phyloP scores from a whole-genome alignment of 768 basidiomycete species.

The Gymnopilus dilepis region DNA sequence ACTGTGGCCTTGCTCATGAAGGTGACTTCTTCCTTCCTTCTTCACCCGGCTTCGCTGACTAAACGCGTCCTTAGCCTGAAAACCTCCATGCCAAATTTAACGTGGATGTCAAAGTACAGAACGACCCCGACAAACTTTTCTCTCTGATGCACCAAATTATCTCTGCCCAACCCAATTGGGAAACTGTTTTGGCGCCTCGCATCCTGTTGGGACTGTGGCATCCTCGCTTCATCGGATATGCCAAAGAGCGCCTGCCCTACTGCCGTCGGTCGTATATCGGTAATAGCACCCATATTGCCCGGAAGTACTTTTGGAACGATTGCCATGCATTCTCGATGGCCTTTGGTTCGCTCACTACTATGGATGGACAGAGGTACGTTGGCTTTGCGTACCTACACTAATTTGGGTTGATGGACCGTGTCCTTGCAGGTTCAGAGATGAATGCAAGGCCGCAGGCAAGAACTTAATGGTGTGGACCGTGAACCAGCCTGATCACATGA shows the following conservation, averaged over 20 bases:
- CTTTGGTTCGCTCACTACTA: conserved; percentile 72
- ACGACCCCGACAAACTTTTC: conserved; percentile 88
- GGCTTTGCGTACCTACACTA: conserved; percentile 11
- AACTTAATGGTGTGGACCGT: conserved; percentile 96
- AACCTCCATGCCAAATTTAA: conserved; percentile 80
- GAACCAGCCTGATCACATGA: conserved; percentile 87
- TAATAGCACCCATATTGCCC: conserved; percentile 67
- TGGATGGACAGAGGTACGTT: conserved; percentile 75
- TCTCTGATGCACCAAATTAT: conserved; percentile 75
- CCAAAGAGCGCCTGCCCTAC: conserved; percentile 78
- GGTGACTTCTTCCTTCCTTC: conserved; percentile 42
- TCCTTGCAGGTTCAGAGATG: conserved; percentile 68
- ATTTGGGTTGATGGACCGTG: neutral
- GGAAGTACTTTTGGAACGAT: conserved; percentile 88
- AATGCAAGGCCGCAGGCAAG: conserved; percentile 83
- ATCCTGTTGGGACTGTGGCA: conserved; percentile 89
- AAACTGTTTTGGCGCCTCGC: conserved; percentile 77
- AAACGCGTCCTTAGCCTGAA: conserved; percentile 54
- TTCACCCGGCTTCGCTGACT: neutral
- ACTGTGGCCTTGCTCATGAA: conserved; percentile 81
- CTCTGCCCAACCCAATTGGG: conserved; percentile 68
- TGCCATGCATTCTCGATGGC: conserved; percentile 87
- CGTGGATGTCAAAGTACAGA: conserved; percentile 94
- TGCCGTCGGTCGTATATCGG: conserved; percentile 89
- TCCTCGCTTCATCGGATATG: conserved; percentile 83